Percentiles rank a stretch among this genome's conserved stretches.
Evolutionary conservation across 208 protist genomes (phyloP).

Genomic region (Leishmania lainsoni): DNA sequence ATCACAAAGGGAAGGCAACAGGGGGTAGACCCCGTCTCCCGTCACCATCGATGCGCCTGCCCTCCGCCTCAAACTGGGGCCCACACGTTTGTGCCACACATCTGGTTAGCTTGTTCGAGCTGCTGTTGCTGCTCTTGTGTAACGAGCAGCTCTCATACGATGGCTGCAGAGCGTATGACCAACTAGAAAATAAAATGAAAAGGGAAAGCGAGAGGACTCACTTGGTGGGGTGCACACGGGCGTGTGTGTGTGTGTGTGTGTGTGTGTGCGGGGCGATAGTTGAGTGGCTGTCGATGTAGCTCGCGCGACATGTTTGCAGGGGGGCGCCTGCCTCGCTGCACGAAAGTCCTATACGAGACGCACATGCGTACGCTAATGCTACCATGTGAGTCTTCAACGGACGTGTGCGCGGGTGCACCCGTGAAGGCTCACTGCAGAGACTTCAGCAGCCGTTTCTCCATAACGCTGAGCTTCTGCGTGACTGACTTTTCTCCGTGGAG

Average conservation of each 20-base stretch:
- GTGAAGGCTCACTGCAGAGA: conserved; percentile 11
- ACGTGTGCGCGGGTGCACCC: neutral
- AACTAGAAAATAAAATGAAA: neutral
- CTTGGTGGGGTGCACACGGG: neutral
- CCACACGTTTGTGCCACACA: neutral
- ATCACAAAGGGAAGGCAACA: neutral
- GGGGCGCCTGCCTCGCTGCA: neutral
- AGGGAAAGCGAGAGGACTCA: neutral
- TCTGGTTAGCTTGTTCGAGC: neutral
- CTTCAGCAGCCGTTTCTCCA: conserved; percentile 28
- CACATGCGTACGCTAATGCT: neutral
- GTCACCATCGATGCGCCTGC: neutral
- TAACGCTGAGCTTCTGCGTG: conserved; percentile 33
- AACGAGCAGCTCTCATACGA: neutral
- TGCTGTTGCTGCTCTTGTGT: neutral
- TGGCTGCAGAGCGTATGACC: no score
- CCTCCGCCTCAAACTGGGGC: neutral
- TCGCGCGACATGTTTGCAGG: neutral
- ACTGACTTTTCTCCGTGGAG: conserved; percentile 15
- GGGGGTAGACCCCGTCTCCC: no score
- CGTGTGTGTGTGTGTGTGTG: neutral
- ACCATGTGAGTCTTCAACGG: neutral
- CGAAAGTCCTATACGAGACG: neutral
- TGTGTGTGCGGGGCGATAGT: neutral
- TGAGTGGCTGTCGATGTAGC: neutral